Conservation (phyloP, 1,139 yeast species). For the Geotrichum cucujoidarum region DNA sequence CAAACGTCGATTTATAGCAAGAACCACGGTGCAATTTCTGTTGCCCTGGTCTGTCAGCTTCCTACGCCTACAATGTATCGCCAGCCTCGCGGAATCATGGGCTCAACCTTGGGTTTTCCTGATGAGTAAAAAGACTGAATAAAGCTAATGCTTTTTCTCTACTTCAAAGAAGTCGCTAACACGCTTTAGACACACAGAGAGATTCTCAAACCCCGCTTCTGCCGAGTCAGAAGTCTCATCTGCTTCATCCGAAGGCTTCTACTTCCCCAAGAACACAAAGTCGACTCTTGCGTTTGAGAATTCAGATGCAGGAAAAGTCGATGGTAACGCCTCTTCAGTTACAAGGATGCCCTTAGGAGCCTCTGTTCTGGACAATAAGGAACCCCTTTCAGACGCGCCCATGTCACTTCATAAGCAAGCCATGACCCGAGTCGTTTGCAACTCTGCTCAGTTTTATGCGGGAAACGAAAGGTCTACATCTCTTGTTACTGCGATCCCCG, state of each 20-base stretch:
- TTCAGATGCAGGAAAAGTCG: neutral
- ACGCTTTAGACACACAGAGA: neutral
- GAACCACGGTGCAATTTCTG: too few relatives aligned
- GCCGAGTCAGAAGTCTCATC: neutral
- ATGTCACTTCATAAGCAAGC: neutral
- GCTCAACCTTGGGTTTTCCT: conserved; percentile 8
- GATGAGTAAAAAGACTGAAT: conserved; percentile 6
- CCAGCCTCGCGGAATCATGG: conserved; percentile 6
- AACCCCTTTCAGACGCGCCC: neutral
- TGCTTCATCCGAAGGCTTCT: conserved; percentile 19
- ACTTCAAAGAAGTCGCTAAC: neutral
- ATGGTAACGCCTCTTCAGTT: neutral
- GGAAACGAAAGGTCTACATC: conserved; percentile 19
- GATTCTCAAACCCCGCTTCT: conserved; percentile 14
- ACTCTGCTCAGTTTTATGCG: conserved; percentile 18
- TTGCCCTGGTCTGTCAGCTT: too few relatives aligned
- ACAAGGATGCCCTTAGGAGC: conserved; percentile 6
- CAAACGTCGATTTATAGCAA: too few relatives aligned
- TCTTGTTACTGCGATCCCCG: conserved; percentile 17
- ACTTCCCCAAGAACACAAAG: conserved; percentile 10
- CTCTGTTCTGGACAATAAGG: conserved; percentile 5
- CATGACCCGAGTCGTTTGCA: conserved; percentile 5
- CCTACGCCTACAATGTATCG: conserved; percentile 14
- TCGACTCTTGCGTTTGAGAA: neutral
- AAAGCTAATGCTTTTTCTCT: neutral